These are phyloP conservation scores for Calocera viscosa DNA, from an alignment of 768 basidiomycete genomes.

Conservation along the genomic window DNA sequence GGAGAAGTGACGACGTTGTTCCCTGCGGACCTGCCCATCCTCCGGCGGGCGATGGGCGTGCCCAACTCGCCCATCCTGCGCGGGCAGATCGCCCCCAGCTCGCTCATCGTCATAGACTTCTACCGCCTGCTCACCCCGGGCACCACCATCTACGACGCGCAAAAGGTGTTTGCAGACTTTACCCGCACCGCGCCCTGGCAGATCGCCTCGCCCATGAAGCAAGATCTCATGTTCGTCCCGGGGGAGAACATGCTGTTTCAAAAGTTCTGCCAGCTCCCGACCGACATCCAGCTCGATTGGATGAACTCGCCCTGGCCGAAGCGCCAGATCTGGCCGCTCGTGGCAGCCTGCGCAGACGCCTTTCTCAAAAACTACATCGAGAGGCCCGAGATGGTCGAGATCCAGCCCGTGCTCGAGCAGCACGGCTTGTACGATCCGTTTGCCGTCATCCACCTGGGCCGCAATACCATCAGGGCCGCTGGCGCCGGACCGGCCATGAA, in stretches of 20 bases:
- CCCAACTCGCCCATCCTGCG: constrained; percentile 39
- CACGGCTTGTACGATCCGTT: background rate
- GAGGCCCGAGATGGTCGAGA: constrained; percentile 8
- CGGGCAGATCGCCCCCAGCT: constrained; percentile 37
- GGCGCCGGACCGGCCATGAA: background rate
- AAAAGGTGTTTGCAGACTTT: constrained; percentile 25
- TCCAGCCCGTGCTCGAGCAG: constrained; percentile 16
- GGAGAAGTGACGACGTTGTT: constrained; percentile 68
- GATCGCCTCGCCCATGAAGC: background rate
- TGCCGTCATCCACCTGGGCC: constrained; percentile 2
- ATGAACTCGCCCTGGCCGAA: background rate
- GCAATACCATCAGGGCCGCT: background rate
- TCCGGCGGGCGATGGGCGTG: constrained; percentile 43
- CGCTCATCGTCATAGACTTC: constrained; percentile 20
- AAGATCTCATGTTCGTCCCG: background rate
- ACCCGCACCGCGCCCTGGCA: background rate
- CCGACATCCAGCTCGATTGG: background rate
- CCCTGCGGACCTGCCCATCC: constrained; percentile 45
- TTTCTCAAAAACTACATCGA: constrained; percentile 1
- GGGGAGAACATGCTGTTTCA: background rate
- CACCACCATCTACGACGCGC: constrained; percentile 27
- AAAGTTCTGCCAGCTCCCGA: background rate
- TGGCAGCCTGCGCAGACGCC: background rate
- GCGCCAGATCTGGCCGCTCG: background rate
- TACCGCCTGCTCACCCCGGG: constrained; percentile 25